Evolutionary conservation across 768 basidiomycete species (phyloP).

Genomic region (Suillus alpinus): DNA sequence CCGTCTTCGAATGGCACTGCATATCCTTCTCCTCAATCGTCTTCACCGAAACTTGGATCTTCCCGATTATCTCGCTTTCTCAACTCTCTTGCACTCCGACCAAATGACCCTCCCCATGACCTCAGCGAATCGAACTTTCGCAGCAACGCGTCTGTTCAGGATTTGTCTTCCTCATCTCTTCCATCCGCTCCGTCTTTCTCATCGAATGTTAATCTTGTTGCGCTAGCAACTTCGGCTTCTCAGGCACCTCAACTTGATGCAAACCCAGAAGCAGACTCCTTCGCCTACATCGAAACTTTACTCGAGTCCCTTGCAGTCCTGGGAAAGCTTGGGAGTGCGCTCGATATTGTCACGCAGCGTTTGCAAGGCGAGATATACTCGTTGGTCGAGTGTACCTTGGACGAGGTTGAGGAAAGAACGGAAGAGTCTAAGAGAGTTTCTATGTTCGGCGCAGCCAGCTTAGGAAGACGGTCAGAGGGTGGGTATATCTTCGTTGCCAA

Average conservation of each 20-base stretch:
- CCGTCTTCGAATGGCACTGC: conserved; percentile 23
- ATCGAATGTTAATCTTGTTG: conserved; percentile 21
- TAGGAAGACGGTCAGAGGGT: conserved; percentile 45
- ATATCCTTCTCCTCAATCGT: conserved; percentile 29
- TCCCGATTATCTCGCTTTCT: conserved; percentile 63
- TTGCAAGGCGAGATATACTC: conserved; percentile 79
- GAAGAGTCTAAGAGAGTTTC: conserved; percentile 68
- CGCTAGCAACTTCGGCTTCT: conserved; percentile 17
- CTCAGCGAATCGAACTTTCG: conserved; percentile 41
- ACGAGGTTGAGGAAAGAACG: conserved; percentile 88
- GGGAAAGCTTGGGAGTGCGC: conserved; percentile 78
- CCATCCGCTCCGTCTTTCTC: conserved; percentile 17
- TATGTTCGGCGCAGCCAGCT: conserved; percentile 32
- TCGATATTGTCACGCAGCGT: conserved; percentile 83
- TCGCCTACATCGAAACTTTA: conserved; percentile 88
- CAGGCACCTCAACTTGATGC: conserved; percentile 23
- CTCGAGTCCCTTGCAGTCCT: conserved; percentile 91
- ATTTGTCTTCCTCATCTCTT: conserved; percentile 18
- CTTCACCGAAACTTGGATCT: conserved; percentile 39
- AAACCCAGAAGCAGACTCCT: conserved; percentile 92
- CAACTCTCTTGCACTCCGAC: conserved; percentile 59
- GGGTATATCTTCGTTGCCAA: conserved; percentile 47
- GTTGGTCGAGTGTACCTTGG: conserved; percentile 82
- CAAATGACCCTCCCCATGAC: conserved; percentile 78
- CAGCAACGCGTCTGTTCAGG: conserved; percentile 18